These are phyloP conservation scores for Hypholoma fasciculare DNA, from an alignment of 768 basidiomycete genomes.

Conservation along the genomic window DNA sequence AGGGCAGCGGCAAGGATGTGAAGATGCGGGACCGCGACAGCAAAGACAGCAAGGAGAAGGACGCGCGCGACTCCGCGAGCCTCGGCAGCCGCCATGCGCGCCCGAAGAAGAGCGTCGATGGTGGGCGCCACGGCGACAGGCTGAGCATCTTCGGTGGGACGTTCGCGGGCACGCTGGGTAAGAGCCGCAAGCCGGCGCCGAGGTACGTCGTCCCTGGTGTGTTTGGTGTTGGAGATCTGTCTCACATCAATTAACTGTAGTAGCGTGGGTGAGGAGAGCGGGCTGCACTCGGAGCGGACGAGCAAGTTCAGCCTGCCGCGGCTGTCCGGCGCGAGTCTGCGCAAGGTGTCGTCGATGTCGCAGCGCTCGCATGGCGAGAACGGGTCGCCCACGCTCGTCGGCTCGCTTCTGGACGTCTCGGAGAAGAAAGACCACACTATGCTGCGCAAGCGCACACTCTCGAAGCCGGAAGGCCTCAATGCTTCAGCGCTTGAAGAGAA, in stretches of 20 bases:
- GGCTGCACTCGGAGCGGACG: conserved; percentile 41
- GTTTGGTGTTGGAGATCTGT: background rate
- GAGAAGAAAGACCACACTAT: conserved; percentile 23
- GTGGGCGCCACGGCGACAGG: conserved; percentile 50
- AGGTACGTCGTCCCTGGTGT: conserved; percentile 38
- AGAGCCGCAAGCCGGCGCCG: conserved; percentile 80
- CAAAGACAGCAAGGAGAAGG: conserved; percentile 33
- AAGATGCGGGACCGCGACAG: conserved; percentile 18
- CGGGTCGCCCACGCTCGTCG: conserved; percentile 17
- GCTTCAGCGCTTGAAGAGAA: conserved; percentile 7
- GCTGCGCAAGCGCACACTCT: conserved; percentile 59
- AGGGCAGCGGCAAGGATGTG: conserved; percentile 6
- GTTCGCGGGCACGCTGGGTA: conserved; percentile 61
- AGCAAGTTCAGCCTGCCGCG: conserved; percentile 48
- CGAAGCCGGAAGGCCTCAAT: conserved; percentile 19
- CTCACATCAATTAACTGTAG: background rate
- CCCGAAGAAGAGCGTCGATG: conserved; percentile 52
- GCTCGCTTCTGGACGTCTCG: background rate
- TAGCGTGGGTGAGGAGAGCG: conserved; percentile 29
- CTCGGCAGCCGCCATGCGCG: conserved; percentile 38
- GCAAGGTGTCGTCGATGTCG: conserved; percentile 43
- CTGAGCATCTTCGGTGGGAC: conserved; percentile 81
- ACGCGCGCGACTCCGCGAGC: conserved; percentile 26
- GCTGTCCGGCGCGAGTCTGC: conserved; percentile 38
- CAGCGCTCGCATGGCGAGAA: conserved; percentile 36